A percentile compares a stretch with the other conserved stretches of the same genome.
Conservation (phyloP, 164 flowering plant species). For the Magnolia sinica region DNA sequence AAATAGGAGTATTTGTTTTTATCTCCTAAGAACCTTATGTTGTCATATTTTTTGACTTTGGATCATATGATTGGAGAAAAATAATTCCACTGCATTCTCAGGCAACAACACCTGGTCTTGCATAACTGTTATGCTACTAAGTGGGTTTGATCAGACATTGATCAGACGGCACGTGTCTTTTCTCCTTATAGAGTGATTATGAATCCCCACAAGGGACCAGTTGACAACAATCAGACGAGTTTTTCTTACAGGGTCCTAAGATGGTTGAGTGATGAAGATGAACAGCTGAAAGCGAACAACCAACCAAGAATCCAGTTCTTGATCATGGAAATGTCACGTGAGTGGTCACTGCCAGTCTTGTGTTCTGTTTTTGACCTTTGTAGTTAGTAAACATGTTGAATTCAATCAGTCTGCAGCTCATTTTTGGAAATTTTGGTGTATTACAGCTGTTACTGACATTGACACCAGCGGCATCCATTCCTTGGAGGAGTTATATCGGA, state of each 20-base stretch:
- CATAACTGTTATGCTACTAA: not conserved
- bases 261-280: constrained; percentile 77
- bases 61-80: not conserved
- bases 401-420: not conserved
- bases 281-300: constrained; percentile 25
- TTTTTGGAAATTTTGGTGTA: not conserved
- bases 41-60: not conserved
- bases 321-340: constrained; percentile 85
- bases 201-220: not conserved
- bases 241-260: constrained; percentile 58
- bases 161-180: no score
- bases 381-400: not conserved
- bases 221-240: not conserved
- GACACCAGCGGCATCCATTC: constrained; percentile 92
- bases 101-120: not conserved
- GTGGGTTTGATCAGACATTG: no score
- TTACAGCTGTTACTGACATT: constrained; percentile 83
- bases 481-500: constrained; percentile 58
- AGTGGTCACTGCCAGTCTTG: constrained; percentile 14
- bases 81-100: not conserved
- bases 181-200: no score
- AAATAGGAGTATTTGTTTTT: no score
- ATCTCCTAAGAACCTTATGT: not conserved
- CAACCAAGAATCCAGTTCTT: constrained; percentile 46
- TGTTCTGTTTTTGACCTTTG: not conserved